Evolutionary conservation across 306 rosid genomes (phyloP), one percentile per base, ranked within the genome.

Genomic region (Ammopiptanthus mongolicus): DNA sequence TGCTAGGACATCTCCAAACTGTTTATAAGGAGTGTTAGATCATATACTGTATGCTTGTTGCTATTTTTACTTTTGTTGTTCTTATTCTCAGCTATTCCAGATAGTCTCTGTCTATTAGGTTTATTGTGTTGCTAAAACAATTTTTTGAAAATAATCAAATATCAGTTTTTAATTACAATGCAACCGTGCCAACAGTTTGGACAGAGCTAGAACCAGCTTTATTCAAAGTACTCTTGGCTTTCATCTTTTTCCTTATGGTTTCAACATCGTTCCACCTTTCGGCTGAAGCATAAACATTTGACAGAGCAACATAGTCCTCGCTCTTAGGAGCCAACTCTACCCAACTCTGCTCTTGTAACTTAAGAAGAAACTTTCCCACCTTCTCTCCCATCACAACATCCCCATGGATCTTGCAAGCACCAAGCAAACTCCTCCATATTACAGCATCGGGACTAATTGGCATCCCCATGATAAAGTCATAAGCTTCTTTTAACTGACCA

Each of bases 231-330:
- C 91, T 79, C 73, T 82, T 86, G 21, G 66, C 74, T 76, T 76
- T 86, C 97, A 93, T 86, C 37, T 85, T 84, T 62, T 82, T 83
- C 69, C 96, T 91, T 55, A 87, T 78, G 46, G 77, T 73, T 89
- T 86, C 91, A 59, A 89, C 93, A 53, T 81, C 86, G 18, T 53
- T 81, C 97, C 98, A 93, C 86, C 82, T 88, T 78, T 86, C 88
- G 2, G 82, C 91, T 52, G 78, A 81, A 78, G 96, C 97, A 81
- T 91, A 93, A 60, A 93, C 78, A 73, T 91, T 93, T 14, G 97
- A 93, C 81, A 91, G 69, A 39, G 98, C 92, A 9, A 93, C 80
- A 68, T 82, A 85, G 81, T 91, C 98, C 85, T 91, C 86, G 8
- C 95, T 84, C 77, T 75, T 77, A 21, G 50, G 58, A 81, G 66